Base-by-base conservation (phyloP, 2,329 filamentous ascomycete genomes). In the Pezicula rhizophila region DNA sequence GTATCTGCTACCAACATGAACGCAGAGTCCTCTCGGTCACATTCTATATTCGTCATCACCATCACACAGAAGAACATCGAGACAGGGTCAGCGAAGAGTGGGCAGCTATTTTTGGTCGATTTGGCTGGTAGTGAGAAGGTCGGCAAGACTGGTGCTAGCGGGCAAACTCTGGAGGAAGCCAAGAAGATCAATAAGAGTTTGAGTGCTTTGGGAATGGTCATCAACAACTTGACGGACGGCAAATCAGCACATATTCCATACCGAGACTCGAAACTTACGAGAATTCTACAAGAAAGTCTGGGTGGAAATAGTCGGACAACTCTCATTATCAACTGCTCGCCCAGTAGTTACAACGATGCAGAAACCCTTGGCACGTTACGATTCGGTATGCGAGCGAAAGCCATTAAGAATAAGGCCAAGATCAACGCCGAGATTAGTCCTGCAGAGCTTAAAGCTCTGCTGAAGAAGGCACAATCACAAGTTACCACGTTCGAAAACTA, bases 121-220 rank as follows among this genome's bases (percentile, higher is more conserved):
- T 75, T 99, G 76, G 93, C 93, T 46, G 93, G 93, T 76, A 96
- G 89, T 64, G 93, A 99, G 73, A 97, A 97, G 74, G 90, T 97
- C 45, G 92, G 93, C 66, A 97, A 99, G 79, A 99, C 93, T 26
- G 93, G 93, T 60, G 93, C 93, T 54, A 96, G 89, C 66, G 93
- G 93, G 49, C 93, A 97, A 70, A 97, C 92, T 4, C 77, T 99
- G 39, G 93, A 97, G 69, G 93, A 99, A 68, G 93, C 93, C 52
- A 97, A 97, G 78, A 99, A 99, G 78, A 99, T 99, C 79, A 99
- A 99, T 79, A 97, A 97, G 79, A 96, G 90, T 77, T 79, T 99
- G 74, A 96, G 91, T 72, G 91, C 93, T 48, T 78, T 99, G 52
- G 93, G 93, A 62, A 97, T 96, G 91, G 93, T 97, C 72, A 99